A percentile compares a stretch with the other conserved stretches of the same genome.
These are phyloP conservation scores for Cochlearia excelsa DNA, from an alignment of 345 rosid genomes.

Conservation along the genomic window DNA sequence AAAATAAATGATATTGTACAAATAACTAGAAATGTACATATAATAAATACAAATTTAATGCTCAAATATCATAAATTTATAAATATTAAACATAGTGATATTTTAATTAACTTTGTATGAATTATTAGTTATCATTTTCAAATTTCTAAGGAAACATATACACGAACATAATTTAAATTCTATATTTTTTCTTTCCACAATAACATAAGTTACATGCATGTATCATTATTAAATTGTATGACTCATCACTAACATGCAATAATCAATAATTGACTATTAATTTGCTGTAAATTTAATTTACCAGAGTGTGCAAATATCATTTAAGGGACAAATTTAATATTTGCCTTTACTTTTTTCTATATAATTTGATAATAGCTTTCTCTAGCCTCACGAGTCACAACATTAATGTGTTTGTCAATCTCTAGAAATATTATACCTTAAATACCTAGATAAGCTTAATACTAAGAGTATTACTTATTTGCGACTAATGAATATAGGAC, in stretches of 20 bases:
- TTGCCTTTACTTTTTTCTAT: constrained; percentile 15
- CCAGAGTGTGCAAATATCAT: neutral
- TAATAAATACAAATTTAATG: too few relatives aligned
- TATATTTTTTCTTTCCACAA: neutral
- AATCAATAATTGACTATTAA: constrained; percentile 12
- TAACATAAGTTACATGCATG: constrained; percentile 1
- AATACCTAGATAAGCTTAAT: neutral
- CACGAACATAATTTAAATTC: neutral
- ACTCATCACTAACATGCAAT: constrained; percentile 3
- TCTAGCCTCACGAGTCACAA: neutral
- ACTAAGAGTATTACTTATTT: neutral
- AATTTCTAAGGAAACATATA: too few relatives aligned
- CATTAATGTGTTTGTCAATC: constrained; percentile 13
- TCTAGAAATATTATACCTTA: constrained; percentile 16
- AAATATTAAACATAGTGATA: too few relatives aligned
- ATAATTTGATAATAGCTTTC: constrained; percentile 13
- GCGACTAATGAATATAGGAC: neutral
- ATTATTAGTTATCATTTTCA: too few relatives aligned
- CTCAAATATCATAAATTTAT: too few relatives aligned
- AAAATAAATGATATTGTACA: too few relatives aligned
- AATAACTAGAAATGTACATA: too few relatives aligned
- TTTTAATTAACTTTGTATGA: too few relatives aligned
- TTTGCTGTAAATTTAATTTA: constrained; percentile 13
- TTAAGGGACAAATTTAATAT: constrained; percentile 3
- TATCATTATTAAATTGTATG: neutral